Conservation (phyloP, 192 early-diverging fungal genomes). For the Podila verticillata region DNA sequence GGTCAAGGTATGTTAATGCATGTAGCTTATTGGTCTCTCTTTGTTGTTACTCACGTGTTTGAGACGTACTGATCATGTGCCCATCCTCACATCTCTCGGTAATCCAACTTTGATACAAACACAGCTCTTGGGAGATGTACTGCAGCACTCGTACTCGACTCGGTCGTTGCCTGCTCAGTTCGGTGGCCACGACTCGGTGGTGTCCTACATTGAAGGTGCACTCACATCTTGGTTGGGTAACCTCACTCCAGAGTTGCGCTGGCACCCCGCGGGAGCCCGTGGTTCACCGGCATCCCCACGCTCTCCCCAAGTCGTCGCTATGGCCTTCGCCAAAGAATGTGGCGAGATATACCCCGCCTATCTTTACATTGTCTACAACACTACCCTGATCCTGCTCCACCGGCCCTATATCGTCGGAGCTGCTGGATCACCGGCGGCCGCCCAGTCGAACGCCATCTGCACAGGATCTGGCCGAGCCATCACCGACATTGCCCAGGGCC, state of each 20-base stretch:
- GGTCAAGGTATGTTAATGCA: slow-evolving; percentile 42
- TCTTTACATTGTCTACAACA: slow-evolving; percentile 53
- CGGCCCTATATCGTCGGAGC: slow-evolving; percentile 60
- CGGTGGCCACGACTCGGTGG: slow-evolving; percentile 48
- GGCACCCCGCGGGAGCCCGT: slow-evolving; percentile 21
- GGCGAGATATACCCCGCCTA: slow-evolving; percentile 44
- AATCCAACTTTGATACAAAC: background rate
- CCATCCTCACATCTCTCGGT: background rate
- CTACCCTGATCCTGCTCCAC: slow-evolving; percentile 56
- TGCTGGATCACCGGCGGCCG: slow-evolving; percentile 39
- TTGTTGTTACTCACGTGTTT: background rate
- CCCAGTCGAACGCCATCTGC: slow-evolving; percentile 50
- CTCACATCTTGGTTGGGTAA: slow-evolving; percentile 50
- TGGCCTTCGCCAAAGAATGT: slow-evolving; percentile 8
- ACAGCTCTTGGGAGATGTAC: slow-evolving; percentile 41
- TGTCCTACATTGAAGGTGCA: slow-evolving; percentile 44
- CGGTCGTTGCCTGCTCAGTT: slow-evolving; percentile 43
- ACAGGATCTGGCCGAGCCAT: slow-evolving; percentile 45
- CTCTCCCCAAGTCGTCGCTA: slow-evolving; percentile 14
- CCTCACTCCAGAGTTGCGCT: slow-evolving; percentile 44
- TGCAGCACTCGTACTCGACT: slow-evolving; percentile 50
- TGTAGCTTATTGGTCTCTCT: background rate
- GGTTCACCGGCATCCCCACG: slow-evolving; percentile 20
- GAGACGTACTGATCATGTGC: background rate
- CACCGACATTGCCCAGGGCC: slow-evolving; percentile 38